Base-by-base conservation (phyloP, 495 filamentous ascomycete species). In the Lophiostoma macrostomum region DNA sequence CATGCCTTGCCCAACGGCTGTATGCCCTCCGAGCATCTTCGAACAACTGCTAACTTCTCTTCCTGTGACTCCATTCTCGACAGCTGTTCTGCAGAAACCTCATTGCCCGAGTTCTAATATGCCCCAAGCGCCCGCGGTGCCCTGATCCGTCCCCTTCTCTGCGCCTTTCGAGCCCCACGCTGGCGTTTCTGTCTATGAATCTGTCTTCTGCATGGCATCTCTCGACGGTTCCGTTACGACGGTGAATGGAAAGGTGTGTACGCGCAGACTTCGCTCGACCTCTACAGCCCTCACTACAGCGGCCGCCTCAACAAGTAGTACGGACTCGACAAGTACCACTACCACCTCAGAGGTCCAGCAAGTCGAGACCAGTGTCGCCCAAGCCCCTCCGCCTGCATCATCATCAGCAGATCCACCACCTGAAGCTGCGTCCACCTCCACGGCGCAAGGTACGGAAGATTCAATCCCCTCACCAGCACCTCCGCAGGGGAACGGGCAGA, bases 191-290 rank as follows among this genome's bases (percentile, higher is more conserved):
- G 31, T 60, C 50, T 40, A 51, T 64, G 60, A 49, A 41, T 60
- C 30, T 38, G 44, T 54, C 39, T 50, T 53, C 60, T 53, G 60
- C 54, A 64, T 64, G 60, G 55, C 60, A 24, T 60, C 60, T 52
- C 60, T 56, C 14, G 40, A 48, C 47, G 60, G 52, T 6, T 41
- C 39, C 11, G 56, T 42, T 20, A 64, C 60, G 56, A 60, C 60
- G 46, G 60, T 64, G 40, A 56, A 31, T 40, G 60, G 60, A 46
- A 59, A 31, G 43, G 38, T 37, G 25, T 64, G 60, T 36, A 60
- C 55, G 23, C 56, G 60, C 28, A 49, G 51, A 19, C 42, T 41
- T 29, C 49, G 60, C 20, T 56, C 49, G n/a, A 35, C 49, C 14
- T 30, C 47, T 28, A 34, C 60, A 19, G 51, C 34, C 34, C 8